Evolutionary conservation across 2,329 filamentous ascomycete genomes (phyloP).

Genomic region (Neodidymelliopsis sp.): DNA sequence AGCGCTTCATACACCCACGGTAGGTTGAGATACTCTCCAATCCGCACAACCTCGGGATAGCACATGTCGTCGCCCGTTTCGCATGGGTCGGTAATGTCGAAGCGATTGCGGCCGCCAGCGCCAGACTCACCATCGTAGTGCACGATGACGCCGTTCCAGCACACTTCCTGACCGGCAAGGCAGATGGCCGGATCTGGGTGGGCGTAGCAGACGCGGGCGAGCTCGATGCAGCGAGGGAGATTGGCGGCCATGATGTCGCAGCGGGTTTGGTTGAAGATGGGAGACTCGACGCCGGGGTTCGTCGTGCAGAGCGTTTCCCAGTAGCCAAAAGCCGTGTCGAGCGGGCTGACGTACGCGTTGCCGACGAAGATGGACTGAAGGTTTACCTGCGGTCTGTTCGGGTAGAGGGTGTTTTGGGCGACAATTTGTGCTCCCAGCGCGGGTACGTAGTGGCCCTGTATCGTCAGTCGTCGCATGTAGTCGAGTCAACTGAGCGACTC

Average conservation of each 20-base stretch:
- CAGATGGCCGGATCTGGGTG: slow-evolving; percentile 55
- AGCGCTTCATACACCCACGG: slow-evolving; percentile 44
- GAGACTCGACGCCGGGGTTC: slow-evolving; percentile 52
- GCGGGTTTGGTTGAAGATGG: slow-evolving; percentile 56
- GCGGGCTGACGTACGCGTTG: slow-evolving; percentile 56
- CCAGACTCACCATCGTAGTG: slow-evolving; percentile 53
- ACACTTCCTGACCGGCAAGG: slow-evolving; percentile 46
- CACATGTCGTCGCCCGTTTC: slow-evolving; percentile 49
- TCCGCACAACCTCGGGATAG: slow-evolving; percentile 43
- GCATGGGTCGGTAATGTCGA: slow-evolving; percentile 54
- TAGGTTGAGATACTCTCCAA: slow-evolving; percentile 46
- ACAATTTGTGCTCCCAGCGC: slow-evolving; percentile 55
- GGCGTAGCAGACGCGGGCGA: slow-evolving; percentile 51
- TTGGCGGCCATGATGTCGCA: slow-evolving; percentile 57
- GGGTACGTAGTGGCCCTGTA: slow-evolving; percentile 59
- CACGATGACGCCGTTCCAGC: slow-evolving; percentile 49
- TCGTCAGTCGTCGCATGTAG: slow-evolving; percentile 12
- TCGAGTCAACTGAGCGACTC: slow-evolving; percentile 20
- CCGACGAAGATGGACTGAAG: slow-evolving; percentile 57
- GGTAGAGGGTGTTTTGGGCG: slow-evolving; percentile 53
- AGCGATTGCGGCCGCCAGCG: slow-evolving; percentile 52
- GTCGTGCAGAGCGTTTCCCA: slow-evolving; percentile 59
- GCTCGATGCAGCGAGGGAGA: slow-evolving; percentile 55
- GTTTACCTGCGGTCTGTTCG: slow-evolving; percentile 52
- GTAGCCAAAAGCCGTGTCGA: slow-evolving; percentile 53